Conservation (phyloP, 331 rosid genomes). For the Rosa hybrid region DNA sequence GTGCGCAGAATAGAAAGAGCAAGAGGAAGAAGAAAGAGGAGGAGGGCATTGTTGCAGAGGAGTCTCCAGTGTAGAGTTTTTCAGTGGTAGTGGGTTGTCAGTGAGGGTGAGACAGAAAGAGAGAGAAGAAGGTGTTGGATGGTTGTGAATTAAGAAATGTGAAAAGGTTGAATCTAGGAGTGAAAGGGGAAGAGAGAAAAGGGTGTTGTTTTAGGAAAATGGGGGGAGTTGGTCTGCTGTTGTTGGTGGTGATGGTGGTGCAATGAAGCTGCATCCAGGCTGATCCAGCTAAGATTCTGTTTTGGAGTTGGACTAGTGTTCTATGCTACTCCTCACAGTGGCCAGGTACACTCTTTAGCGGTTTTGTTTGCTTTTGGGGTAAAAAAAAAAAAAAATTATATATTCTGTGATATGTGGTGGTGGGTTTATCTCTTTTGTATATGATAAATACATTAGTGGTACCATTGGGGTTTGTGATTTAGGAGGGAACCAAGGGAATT, state of each 20-base stretch:
- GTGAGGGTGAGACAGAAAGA: background rate
- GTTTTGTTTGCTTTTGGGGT: slow-evolving; percentile 14
- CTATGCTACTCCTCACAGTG: background rate
- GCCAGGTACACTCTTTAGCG: background rate
- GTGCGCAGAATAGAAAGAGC: slow-evolving; percentile 22
- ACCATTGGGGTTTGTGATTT: too few species aligned
- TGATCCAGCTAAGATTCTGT: slow-evolving; percentile 82
- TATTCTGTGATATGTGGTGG: background rate
- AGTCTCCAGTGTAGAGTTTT: slow-evolving; percentile 9
- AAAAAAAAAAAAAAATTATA: background rate
- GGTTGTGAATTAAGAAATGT: slow-evolving; percentile 11
- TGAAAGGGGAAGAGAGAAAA: background rate
- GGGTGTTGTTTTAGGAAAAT: background rate
- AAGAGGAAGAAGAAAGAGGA: slow-evolving; percentile 20
- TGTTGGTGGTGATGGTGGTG: slow-evolving; percentile 9
- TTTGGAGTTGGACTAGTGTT: background rate
- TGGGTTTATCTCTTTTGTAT: background rate
- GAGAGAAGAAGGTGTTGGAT: background rate
- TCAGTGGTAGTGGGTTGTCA: slow-evolving; percentile 11
- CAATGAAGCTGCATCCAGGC: slow-evolving; percentile 49
- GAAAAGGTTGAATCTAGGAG: slow-evolving; percentile 42
- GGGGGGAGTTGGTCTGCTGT: slow-evolving; percentile 5
- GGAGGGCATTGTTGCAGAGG: slow-evolving; percentile 43
- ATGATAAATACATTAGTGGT: background rate
- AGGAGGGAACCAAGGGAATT: too few species aligned